These are phyloP conservation scores for Euclidium syriacum DNA, from an alignment of 345 rosid genomes.

Conservation along the genomic window DNA sequence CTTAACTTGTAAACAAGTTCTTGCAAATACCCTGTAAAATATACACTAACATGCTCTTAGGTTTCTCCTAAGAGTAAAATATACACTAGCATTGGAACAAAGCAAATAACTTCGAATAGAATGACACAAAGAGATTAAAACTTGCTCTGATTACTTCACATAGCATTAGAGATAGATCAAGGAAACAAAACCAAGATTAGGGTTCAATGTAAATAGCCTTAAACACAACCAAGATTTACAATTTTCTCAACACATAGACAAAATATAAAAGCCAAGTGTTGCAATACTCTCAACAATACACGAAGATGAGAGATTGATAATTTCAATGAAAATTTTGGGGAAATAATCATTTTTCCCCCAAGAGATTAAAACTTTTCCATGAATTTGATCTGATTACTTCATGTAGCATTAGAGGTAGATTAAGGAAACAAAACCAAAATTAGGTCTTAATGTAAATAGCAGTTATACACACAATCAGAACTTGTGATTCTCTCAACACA, in stretches of 20 bases:
- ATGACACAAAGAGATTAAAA: too few relatives aligned
- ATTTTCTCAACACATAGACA: neutral
- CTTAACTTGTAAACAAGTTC: constrained; percentile 86
- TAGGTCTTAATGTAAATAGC: neutral
- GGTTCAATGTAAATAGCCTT: neutral
- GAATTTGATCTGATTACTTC: neutral
- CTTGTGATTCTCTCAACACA: neutral
- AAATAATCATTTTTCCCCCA: too few relatives aligned
- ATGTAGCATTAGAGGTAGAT: neutral
- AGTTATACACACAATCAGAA: neutral
- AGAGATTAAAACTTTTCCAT: too few relatives aligned
- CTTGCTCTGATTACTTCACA: neutral
- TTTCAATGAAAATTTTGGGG: too few relatives aligned
- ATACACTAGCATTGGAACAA: too few relatives aligned
- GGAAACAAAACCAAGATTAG: neutral
- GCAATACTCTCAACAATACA: neutral
- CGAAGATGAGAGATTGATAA: too few relatives aligned
- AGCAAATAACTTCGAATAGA: too few relatives aligned
- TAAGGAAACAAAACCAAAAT: neutral
- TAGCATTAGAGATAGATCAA: neutral
- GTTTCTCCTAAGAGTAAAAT: neutral
- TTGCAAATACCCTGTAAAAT: constrained; percentile 79
- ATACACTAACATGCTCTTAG: constrained; percentile 4
- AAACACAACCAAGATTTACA: neutral
- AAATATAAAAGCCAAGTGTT: neutral